Base-by-base conservation (phyloP, 345 rosid species). In the Citrus reticulata region DNA sequence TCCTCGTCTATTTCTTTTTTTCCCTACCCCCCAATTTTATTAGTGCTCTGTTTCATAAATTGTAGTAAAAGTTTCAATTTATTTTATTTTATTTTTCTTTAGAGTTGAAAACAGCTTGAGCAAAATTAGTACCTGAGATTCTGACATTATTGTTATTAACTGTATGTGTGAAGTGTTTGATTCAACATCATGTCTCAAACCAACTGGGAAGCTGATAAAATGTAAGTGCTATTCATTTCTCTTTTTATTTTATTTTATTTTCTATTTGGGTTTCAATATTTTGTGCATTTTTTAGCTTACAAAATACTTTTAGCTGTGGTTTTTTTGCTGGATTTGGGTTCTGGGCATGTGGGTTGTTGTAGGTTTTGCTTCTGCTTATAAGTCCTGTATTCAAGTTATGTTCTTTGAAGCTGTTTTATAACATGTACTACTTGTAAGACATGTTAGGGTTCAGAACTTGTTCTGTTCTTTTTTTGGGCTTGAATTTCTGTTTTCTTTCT, bases 131-230 rank as follows among this genome's bases (percentile, higher is more conserved):
- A 79, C 79, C 67, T 81, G 59, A 63, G 86, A 88, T 76, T 85
- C 89, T 85, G 83, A 82, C 84, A 84, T 79, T 85, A 72, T 68
- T 74, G 74, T 59, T 68, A 4, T 64, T 49, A 75, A 83, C 86
- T 83, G 85, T 78, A 78, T 81, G 66, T 82, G 82, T 69, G 77
- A 77, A 81, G 76, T 46, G 57, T 69, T 86, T 72, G 75, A 71
- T 70, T 73, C 72, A 55, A 22, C 57, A 75, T 83, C 65, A 89
- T 89, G 98, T 89, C 98, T 88, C 98, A 95, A 86, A 92, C 95
- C 82, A 95, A 95, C 91, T 95, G 98, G 98, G 97, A 95, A 92
- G 98, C 98, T 81, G 98, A 95, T 93, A 95, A 95, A 95, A 95
- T 95, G 98, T 95, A 86, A 89, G 93, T 79, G 24, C 61, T 20